Conservation (phyloP, 1,284 basidiomycete species). For the Cerrena zonata region DNA sequence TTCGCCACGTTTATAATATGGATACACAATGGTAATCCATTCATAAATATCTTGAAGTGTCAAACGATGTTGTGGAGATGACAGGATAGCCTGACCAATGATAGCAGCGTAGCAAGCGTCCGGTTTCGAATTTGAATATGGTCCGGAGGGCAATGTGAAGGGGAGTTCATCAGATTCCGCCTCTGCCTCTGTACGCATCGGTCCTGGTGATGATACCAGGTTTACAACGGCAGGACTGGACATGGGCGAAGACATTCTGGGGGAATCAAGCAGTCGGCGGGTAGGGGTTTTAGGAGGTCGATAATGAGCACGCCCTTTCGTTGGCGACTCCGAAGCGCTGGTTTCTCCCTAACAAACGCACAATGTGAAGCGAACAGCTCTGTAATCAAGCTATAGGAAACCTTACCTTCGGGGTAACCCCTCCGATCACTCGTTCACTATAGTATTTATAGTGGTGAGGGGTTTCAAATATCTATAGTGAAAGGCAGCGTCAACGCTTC, state of each 20-base stretch:
- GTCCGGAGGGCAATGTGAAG: conserved; percentile 75
- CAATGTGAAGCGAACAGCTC: neutral
- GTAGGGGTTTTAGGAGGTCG: conserved; percentile 7
- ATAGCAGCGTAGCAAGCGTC: conserved; percentile 88
- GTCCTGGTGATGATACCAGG: conserved; percentile 74
- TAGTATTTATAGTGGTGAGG: conserved; percentile 30
- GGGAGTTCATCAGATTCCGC: conserved; percentile 61
- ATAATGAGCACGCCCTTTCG: neutral
- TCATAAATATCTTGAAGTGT: conserved; percentile 94
- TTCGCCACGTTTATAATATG: conserved; percentile 87
- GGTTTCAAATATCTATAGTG: conserved; percentile 16
- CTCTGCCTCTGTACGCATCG: conserved; percentile 56
- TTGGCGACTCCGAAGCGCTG: neutral
- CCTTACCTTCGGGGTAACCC: conserved; percentile 15
- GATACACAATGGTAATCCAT: conserved; percentile 90
- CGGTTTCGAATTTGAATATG: conserved; percentile 73
- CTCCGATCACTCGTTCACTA: conserved; percentile 26
- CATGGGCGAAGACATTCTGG: conserved; percentile 47
- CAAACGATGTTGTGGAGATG: conserved; percentile 77
- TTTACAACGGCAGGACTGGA: conserved; percentile 49
- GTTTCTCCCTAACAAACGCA: neutral
- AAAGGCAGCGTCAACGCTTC: neutral
- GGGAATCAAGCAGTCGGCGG: conserved; percentile 38
- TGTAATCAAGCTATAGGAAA: neutral
- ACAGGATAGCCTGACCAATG: conserved; percentile 90